These are phyloP conservation scores for Boechera retrofracta DNA, from an alignment of 345 rosid genomes.

Conservation along the genomic window DNA sequence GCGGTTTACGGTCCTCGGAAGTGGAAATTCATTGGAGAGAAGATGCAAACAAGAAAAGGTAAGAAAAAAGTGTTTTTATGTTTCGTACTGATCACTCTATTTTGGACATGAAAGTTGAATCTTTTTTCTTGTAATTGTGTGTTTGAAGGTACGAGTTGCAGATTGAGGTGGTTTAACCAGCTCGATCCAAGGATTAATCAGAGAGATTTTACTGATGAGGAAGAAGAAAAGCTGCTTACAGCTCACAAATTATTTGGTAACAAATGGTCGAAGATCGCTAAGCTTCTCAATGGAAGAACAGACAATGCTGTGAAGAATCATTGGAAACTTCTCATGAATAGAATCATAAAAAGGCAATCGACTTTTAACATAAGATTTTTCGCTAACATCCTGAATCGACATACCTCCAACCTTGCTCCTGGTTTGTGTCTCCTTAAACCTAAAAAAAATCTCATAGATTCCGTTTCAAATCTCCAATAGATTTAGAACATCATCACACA, in stretches of 20 bases:
- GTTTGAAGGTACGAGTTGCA: slow-evolving; percentile 71
- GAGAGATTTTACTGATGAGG: slow-evolving; percentile 71
- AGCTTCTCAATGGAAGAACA: slow-evolving; percentile 63
- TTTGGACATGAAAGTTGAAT: neutral
- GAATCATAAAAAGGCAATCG: slow-evolving; percentile 52
- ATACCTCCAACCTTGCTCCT: slow-evolving; percentile 23
- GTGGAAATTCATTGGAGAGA: neutral
- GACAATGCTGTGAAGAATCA: slow-evolving; percentile 70
- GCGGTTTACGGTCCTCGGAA: neutral
- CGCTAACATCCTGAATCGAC: neutral
- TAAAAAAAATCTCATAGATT: neutral
- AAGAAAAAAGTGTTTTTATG: neutral
- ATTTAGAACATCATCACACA: neutral
- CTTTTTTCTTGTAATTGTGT: slow-evolving; percentile 13
- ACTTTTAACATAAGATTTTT: slow-evolving; percentile 30
- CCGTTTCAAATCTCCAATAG: neutral
- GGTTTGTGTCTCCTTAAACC: slow-evolving; percentile 33
- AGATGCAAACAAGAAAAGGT: neutral
- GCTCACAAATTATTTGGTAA: slow-evolving; percentile 58
- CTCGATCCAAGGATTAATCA: slow-evolving; percentile 83
- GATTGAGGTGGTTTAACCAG: slow-evolving; percentile 93
- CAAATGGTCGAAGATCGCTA: slow-evolving; percentile 71
- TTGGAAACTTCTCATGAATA: slow-evolving; percentile 68
- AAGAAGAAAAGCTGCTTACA: slow-evolving; percentile 47
- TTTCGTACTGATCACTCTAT: neutral